Conservation (phyloP, 139 green algal species). For the Picochlorum sp. region DNA sequence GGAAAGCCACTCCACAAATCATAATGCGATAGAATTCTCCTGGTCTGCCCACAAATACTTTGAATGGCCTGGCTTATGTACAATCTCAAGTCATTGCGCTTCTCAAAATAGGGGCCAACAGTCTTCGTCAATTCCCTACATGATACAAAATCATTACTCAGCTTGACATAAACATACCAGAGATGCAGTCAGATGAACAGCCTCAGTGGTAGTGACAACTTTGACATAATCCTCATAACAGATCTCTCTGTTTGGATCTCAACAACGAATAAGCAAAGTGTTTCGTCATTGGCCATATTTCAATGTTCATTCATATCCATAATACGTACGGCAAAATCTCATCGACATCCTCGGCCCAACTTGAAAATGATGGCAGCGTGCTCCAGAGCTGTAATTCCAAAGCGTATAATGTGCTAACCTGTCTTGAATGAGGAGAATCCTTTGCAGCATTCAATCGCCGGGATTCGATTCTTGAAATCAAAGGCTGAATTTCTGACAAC, state of each 20-base stretch:
- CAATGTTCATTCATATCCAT: neutral
- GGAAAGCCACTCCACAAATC: neutral
- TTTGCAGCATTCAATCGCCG: constrained; percentile 11
- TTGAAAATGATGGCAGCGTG: constrained; percentile 68
- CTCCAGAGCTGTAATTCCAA: constrained; percentile 72
- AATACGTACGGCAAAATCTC: constrained; percentile 25
- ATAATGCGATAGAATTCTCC: constrained; percentile 11
- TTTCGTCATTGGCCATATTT: constrained; percentile 19
- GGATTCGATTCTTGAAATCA: constrained; percentile 44
- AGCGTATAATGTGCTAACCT: constrained; percentile 44
- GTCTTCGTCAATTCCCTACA: constrained; percentile 26
- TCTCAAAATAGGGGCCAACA: constrained; percentile 54
- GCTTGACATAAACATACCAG: too few relatives aligned
- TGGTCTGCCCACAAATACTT: constrained; percentile 35
- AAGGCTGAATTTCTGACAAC: constrained; percentile 55
- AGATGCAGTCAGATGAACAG: neutral
- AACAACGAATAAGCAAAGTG: constrained; percentile 40
- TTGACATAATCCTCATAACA: constrained; percentile 14
- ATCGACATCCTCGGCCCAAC: constrained; percentile 56
- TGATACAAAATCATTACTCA: neutral
- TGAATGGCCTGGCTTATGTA: constrained; percentile 50
- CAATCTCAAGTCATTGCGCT: constrained; percentile 51
- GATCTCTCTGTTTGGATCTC: constrained; percentile 26
- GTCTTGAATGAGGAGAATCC: constrained; percentile 7
- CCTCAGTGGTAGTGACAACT: constrained; percentile 57